These are phyloP conservation scores for Verticillium isaacii DNA, from an alignment of 2,329 filamentous ascomycete genomes.

Conservation along the genomic window DNA sequence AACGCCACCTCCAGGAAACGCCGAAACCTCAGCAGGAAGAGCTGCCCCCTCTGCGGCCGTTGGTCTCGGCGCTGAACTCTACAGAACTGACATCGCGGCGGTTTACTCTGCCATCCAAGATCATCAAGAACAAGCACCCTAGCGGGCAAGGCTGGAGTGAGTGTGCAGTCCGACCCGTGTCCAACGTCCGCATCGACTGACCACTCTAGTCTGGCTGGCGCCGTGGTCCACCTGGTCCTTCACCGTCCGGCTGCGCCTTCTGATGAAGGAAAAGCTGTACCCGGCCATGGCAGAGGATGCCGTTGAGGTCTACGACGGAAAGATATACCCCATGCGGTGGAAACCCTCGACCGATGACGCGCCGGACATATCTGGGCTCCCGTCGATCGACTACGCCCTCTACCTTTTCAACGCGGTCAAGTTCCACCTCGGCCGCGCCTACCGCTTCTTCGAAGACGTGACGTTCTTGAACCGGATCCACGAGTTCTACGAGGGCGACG, in stretches of 20 bases:
- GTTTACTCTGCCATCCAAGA: conserved; percentile 18
- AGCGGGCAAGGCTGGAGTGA: conserved; percentile 30
- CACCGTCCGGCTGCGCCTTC: conserved; percentile 22
- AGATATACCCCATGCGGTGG: conserved; percentile 23
- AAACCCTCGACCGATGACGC: not conserved
- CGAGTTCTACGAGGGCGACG: conserved; percentile 17
- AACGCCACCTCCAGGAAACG: conserved; percentile 20
- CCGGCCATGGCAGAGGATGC: conserved; percentile 14
- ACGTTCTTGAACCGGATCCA: conserved; percentile 18
- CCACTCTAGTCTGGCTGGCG: conserved; percentile 21
- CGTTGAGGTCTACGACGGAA: conserved; percentile 18
- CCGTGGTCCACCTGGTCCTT: conserved; percentile 29
- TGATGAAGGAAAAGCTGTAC: conserved; percentile 24
- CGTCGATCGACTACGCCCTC: conserved; percentile 14
- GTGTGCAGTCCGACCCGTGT: conserved; percentile 6
- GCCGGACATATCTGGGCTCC: not conserved
- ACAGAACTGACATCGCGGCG: not conserved
- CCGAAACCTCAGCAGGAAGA: conserved; percentile 27
- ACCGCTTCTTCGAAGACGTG: conserved; percentile 22
- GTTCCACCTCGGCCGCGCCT: conserved; percentile 19
- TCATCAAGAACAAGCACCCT: conserved; percentile 22
- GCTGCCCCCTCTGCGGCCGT: conserved; percentile 5
- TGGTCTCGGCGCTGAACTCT: not conserved
- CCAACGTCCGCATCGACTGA: not conserved
- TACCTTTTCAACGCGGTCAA: conserved; percentile 17